These are phyloP conservation scores for Pachysandra terminalis DNA, from an alignment of 164 flowering plant genomes.

Conservation along the genomic window DNA sequence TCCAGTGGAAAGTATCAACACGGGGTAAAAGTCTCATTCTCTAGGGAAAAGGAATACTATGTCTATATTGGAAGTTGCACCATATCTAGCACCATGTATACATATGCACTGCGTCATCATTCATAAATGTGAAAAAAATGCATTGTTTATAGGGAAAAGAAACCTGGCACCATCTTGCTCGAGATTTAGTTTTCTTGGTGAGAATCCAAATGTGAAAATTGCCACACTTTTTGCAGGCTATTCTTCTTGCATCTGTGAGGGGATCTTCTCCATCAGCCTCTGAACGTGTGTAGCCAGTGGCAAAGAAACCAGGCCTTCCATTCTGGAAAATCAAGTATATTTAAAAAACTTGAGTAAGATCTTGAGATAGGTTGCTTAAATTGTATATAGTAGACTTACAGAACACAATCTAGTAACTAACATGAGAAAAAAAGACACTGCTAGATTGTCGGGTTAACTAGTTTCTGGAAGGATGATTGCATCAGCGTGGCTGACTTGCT, in stretches of 20 bases:
- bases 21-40: not conserved
- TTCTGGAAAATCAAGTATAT: constrained; percentile 38
- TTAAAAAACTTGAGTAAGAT: constrained; percentile 11
- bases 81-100: not conserved
- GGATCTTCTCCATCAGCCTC: constrained; percentile 55
- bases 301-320: constrained; percentile 55
- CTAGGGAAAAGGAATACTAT: constrained; percentile 2
- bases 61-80: not conserved
- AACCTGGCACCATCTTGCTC: constrained; percentile 99
- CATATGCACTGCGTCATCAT: too few species aligned
- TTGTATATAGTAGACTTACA: too few species aligned
- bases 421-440: not conserved
- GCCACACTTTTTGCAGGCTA: constrained; percentile 87
- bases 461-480: not conserved
- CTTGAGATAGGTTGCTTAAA: too few species aligned
- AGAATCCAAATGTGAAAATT: constrained; percentile 70
- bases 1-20: constrained; percentile 12
- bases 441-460: not conserved
- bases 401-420: too few species aligned
- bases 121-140: too few species aligned
- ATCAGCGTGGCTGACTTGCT: not conserved
- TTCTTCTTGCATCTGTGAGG: constrained; percentile 65
- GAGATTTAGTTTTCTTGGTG: constrained; percentile 64
- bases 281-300: constrained; percentile 47
- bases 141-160: constrained; percentile 3